These are phyloP conservation scores for Diplogelasinospora grovesii DNA, from an alignment of 495 filamentous ascomycete genomes.

Conservation along the genomic window DNA sequence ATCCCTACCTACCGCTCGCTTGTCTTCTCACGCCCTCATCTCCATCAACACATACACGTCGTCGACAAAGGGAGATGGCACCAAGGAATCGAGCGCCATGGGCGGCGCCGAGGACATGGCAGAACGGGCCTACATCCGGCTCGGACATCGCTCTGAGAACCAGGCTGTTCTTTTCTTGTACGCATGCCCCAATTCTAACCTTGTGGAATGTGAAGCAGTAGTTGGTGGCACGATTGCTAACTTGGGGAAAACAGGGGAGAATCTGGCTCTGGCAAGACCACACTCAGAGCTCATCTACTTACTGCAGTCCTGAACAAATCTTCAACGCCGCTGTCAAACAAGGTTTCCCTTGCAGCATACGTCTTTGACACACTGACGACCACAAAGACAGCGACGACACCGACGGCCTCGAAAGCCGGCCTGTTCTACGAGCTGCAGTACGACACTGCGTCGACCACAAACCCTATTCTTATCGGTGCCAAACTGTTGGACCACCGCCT, in stretches of 20 bases:
- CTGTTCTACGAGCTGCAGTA: constrained; percentile 95
- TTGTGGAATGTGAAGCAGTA: neutral
- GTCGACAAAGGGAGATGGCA: constrained; percentile 83
- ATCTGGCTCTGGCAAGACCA: constrained; percentile 93
- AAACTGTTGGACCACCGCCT: constrained; percentile 91
- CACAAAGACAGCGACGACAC: constrained; percentile 93
- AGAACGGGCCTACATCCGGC: constrained; percentile 68
- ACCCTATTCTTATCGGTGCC: constrained; percentile 80
- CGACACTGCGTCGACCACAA: constrained; percentile 74
- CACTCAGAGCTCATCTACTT: constrained; percentile 79
- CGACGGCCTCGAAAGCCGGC: constrained; percentile 90
- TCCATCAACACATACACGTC: constrained; percentile 83
- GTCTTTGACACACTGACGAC: constrained; percentile 94
- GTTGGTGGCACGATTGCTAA: constrained; percentile 23
- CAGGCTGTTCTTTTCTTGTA: constrained; percentile 90
- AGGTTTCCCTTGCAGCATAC: constrained; percentile 87
- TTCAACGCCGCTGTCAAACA: constrained; percentile 84
- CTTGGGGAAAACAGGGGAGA: constrained; percentile 59
- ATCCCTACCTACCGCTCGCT: constrained; percentile 72
- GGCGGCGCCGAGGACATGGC: constrained; percentile 86
- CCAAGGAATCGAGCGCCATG: constrained; percentile 77
- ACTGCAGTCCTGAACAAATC: constrained; percentile 79
- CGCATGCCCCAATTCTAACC: no score
- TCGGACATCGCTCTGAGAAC: constrained; percentile 87
- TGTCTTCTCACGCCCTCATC: constrained; percentile 87